These are phyloP conservation scores for Haberlea rhodopensis DNA, from an alignment of 257 asterid species.

Conservation along the genomic window DNA sequence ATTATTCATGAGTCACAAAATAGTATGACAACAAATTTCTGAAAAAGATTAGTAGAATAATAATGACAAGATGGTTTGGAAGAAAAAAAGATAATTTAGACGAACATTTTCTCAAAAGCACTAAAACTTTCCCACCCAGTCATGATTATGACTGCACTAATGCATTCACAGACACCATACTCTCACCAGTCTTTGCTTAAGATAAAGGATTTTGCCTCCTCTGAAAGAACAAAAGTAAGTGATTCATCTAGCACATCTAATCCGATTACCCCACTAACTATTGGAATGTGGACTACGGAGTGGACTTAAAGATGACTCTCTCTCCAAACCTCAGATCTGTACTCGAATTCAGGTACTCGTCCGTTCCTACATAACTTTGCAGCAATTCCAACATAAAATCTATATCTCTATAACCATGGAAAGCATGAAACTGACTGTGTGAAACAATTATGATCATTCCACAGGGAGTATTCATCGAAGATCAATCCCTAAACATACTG, in stretches of 20 bases:
- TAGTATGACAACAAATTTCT: background rate
- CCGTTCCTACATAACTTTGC: too few relatives aligned
- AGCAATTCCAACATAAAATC: background rate
- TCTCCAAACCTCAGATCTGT: background rate
- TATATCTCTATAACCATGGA: conserved; percentile 9
- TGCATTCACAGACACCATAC: background rate
- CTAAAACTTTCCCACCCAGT: background rate
- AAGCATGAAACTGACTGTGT: background rate
- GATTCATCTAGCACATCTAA: too few relatives aligned
- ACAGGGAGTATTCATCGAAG: background rate
- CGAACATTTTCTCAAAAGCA: too few relatives aligned
- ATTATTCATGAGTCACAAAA: background rate
- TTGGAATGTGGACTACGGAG: conserved; percentile 5
- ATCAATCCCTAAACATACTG: background rate
- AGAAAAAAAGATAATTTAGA: too few relatives aligned
- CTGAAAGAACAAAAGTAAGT: too few relatives aligned
- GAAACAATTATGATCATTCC: background rate
- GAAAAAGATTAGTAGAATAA: background rate
- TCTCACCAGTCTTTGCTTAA: background rate
- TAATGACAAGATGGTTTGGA: background rate
- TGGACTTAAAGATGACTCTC: background rate
- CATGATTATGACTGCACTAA: background rate
- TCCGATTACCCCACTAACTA: background rate
- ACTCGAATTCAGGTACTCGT: too few relatives aligned
- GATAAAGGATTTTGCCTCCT: background rate